phyloP scores from a whole-genome alignment of 2,329 filamentous ascomycete genomes.

The Raffaelea ambrosiae region DNA sequence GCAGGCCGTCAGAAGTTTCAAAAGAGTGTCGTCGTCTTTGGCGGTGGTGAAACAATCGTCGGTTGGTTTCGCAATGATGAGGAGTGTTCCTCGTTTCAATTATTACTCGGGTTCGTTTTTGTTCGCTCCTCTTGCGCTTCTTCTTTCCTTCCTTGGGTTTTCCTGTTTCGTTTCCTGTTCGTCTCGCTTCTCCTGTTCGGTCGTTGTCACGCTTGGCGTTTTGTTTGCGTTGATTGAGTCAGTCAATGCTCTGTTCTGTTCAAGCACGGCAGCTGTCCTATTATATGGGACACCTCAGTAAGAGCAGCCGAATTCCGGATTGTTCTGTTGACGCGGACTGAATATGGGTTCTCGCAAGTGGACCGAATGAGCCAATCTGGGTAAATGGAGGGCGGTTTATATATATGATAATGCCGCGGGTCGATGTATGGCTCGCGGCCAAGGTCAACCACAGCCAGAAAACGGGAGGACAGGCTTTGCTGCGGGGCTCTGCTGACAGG shows the following conservation, averaged over 20 bases:
- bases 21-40: no score
- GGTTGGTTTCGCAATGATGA: no score
- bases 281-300: constrained; percentile 5
- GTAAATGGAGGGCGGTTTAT: constrained; percentile 17
- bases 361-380: constrained; percentile 19
- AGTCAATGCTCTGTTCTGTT: constrained; percentile 2
- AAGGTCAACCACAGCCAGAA: not conserved
- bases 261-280: constrained; percentile 4
- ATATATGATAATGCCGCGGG: constrained; percentile 10
- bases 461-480: not conserved
- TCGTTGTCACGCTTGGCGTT: not conserved
- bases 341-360: constrained; percentile 8
- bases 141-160: not conserved
- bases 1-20: no score
- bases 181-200: not conserved
- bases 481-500: not conserved
- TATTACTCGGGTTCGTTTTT: not conserved
- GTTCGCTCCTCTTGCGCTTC: not conserved
- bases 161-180: not conserved
- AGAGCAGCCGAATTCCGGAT: not conserved
- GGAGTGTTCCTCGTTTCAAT: no score
- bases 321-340: constrained; percentile 10
- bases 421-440: not conserved
- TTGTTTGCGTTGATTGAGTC: no score
- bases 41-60: no score